Base-by-base conservation (phyloP, 345 rosid species). In the Populus deltoides region DNA sequence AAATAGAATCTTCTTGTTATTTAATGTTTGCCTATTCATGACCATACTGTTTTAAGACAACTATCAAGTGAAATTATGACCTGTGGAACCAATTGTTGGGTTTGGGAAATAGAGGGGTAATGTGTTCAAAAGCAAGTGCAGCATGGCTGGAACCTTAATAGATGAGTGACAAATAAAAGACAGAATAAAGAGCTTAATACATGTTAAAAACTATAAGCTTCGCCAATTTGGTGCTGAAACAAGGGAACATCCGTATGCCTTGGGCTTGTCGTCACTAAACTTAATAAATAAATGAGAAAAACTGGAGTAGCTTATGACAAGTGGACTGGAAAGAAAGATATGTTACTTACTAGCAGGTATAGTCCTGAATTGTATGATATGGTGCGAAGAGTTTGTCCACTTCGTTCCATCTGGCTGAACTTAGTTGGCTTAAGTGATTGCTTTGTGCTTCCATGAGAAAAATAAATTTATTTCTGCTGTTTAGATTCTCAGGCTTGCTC, bases 401-500 rank as follows among this genome's bases (percentile, higher is more conserved):
- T 43, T 39, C 20, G 0, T 39, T 35, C 12, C 36, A 7, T 55
- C 16, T 22, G 7, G 33, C 17, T 72, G 2, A 65, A 10, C 6
- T 65, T 41, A 39, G 35, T 20, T 49, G 22, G 55, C 22, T 61
- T 22, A 39, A 55, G 20, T 36, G n/a, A 45, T 43, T 29, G 35
- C 5, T 41, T 68, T 45, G 67, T 70, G 27, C 62, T 20, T 39
- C 70, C 16, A 38, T 79, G 73, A 36, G 4, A 16, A 57, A 31
- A 35, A 49, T 71, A 29, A 71, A 41, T 39, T 15, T 10, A 47
- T 55, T 10, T 67, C 53, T 35, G 11, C 53, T 66, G 29, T 71
- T 55, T 49, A 79, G 97, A 89, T 90, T 79, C 82, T 92, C 77
- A 87, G 90, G 83, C 51, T 87, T 81, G 94, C 97, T 69, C 85